These are phyloP conservation scores for Yueomyces sp. DNA, from an alignment of 1,139 yeast species.

Conservation along the genomic window DNA sequence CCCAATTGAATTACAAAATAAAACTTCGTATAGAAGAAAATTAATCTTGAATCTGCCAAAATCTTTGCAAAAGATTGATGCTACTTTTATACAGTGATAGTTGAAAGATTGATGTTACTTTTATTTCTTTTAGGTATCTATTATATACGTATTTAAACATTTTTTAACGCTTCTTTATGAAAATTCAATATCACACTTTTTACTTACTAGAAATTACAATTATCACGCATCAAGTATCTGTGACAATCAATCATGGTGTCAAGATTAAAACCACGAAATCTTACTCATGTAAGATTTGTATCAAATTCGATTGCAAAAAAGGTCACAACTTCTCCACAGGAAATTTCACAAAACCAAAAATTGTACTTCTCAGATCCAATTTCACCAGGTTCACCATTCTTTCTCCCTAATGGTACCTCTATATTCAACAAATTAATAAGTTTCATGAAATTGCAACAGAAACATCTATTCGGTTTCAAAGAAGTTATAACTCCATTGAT, in stretches of 20 bases:
- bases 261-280: not conserved
- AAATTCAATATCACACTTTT: too few relatives aligned
- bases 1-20: slow-evolving; percentile 63
- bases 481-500: slow-evolving; percentile 92
- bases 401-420: slow-evolving; percentile 83
- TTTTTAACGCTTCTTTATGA: too few relatives aligned
- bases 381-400: slow-evolving; percentile 84
- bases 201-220: too few relatives aligned
- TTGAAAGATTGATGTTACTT: too few relatives aligned
- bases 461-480: slow-evolving; percentile 70
- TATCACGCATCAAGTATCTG: too few relatives aligned
- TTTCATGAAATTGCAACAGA: slow-evolving; percentile 74
- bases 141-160: too few relatives aligned
- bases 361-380: slow-evolving; percentile 64
- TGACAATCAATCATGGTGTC: too few relatives aligned
- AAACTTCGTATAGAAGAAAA: slow-evolving; percentile 78
- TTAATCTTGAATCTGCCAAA: slow-evolving; percentile 52
- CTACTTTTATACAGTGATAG: slow-evolving; percentile 43
- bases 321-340: not conserved
- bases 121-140: too few relatives aligned
- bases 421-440: slow-evolving; percentile 65
- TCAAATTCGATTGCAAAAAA: not conserved
- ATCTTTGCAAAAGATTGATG: slow-evolving; percentile 78
- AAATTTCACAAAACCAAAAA: slow-evolving; percentile 39
- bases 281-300: not conserved